Conservation (phyloP, 345 rosid species). For the Turnera subulata region DNA sequence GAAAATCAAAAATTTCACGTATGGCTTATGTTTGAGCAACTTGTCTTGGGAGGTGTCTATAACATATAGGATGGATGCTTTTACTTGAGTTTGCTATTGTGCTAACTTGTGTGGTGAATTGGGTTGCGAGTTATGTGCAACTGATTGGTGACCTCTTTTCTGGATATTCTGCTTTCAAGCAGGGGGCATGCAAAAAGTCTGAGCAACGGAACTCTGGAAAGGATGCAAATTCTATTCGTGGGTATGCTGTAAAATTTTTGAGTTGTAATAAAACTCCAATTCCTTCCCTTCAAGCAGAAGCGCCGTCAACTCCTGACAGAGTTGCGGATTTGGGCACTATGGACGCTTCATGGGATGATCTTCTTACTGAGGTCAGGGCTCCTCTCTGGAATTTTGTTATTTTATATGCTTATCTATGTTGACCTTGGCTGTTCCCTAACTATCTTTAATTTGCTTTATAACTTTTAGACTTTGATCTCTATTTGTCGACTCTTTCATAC, state of each 20-base stretch:
- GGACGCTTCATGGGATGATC: constrained; percentile 64
- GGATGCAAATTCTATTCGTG: constrained; percentile 42
- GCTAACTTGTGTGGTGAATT: neutral
- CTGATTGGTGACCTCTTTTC: constrained; percentile 4
- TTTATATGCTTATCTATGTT: constrained; percentile 8
- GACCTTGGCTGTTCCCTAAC: neutral
- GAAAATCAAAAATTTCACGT: neutral
- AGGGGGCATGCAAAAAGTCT: constrained; percentile 50
- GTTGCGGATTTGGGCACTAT: constrained; percentile 45
- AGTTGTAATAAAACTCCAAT: constrained; percentile 43
- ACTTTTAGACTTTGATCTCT: neutral
- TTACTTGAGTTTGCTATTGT: neutral
- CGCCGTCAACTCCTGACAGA: constrained; percentile 56
- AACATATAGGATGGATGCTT: too few relatives aligned
- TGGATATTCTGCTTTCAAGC: constrained; percentile 20
- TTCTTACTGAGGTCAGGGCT: constrained; percentile 73
- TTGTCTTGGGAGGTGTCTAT: neutral
- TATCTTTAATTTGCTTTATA: neutral
- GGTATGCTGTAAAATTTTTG: constrained; percentile 83
- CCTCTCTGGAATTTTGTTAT: neutral
- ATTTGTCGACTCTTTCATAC: too few relatives aligned
- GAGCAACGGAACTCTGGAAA: constrained; percentile 31
- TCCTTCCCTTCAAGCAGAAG: constrained; percentile 52
- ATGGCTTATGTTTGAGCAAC: neutral
- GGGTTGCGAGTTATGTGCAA: constrained; percentile 14